These are phyloP conservation scores for Leishmania lainsoni DNA, from an alignment of 208 protist genomes.

Conservation along the genomic window DNA sequence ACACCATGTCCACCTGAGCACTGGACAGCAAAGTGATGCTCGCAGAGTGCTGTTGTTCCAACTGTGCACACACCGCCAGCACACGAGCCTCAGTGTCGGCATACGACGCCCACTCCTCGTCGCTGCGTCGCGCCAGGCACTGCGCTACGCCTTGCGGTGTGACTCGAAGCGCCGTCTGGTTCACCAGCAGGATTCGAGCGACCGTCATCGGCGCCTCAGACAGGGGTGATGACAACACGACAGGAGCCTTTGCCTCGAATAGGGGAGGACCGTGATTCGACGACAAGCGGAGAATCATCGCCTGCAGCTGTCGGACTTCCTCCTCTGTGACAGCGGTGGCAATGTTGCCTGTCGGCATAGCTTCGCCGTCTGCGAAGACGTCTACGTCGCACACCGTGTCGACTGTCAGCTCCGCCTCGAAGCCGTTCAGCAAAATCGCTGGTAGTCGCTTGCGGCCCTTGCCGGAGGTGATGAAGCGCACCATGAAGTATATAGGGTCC, in stretches of 20 bases:
- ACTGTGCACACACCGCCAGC: conserved; percentile 15
- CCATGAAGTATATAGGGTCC: conserved; percentile 49
- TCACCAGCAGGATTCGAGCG: conserved; percentile 8
- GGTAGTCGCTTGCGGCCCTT: conserved; percentile 46
- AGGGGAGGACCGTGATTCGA: neutral
- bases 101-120: conserved; percentile 31
- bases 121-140: conserved; percentile 20
- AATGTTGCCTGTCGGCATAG: conserved; percentile 16
- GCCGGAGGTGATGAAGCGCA: conserved; percentile 50
- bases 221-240: neutral
- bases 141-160: conserved; percentile 9
- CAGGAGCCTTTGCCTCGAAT: neutral
- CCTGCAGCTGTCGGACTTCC: conserved; percentile 1
- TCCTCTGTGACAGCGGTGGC: conserved; percentile 4
- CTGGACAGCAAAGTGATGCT: conserved; percentile 16
- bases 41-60: conserved; percentile 10
- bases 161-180: conserved; percentile 11
- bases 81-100: conserved; percentile 11
- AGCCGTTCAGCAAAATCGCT: conserved; percentile 40
- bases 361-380: conserved; percentile 44
- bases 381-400: conserved; percentile 40
- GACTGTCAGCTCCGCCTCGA: conserved; percentile 37
- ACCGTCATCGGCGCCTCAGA: neutral
- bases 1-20: conserved; percentile 48
- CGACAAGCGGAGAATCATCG: neutral